Percentiles rank a stretch among this genome's conserved stretches.
These are phyloP conservation scores for Neonectria magnoliae DNA, from an alignment of 2,329 filamentous ascomycete species.

Conservation along the genomic window DNA sequence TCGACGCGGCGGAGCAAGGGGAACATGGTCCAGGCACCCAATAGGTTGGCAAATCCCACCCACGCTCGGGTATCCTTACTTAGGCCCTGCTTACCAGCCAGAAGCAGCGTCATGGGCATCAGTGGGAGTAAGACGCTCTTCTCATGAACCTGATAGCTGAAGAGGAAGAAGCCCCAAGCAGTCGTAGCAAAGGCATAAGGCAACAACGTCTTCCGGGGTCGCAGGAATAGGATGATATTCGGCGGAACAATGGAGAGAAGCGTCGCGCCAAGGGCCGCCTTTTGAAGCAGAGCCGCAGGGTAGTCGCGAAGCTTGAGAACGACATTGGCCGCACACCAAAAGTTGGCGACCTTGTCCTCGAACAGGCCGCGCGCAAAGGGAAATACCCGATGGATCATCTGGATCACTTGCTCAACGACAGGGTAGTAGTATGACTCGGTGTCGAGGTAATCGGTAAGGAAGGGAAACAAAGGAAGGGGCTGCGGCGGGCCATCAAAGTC, in stretches of 20 bases:
- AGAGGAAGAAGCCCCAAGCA: conserved; percentile 97
- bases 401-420: conserved; percentile 78
- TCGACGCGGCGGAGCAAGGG: conserved; percentile 88
- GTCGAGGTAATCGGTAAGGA: conserved; percentile 68
- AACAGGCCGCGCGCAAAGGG: conserved; percentile 96
- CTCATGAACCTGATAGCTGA: conserved; percentile 98
- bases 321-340: conserved; percentile 94
- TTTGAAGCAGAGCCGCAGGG: conserved; percentile 76
- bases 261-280: conserved; percentile 78
- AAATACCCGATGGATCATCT: conserved; percentile 92
- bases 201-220: conserved; percentile 79
- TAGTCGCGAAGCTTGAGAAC: conserved; percentile 86
- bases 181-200: conserved; percentile 84
- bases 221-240: conserved; percentile 81
- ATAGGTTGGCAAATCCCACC: conserved; percentile 94
- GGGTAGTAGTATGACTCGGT: conserved; percentile 77
- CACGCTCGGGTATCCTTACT: conserved; percentile 81
- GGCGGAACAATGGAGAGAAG: conserved; percentile 80
- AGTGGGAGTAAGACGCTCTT: conserved; percentile 95
- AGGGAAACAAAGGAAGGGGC: conserved; percentile 69
- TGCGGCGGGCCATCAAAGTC: conserved; percentile 67
- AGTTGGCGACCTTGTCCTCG: conserved; percentile 98
- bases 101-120: conserved; percentile 89
- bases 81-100: conserved; percentile 82
- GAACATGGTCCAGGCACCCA: conserved; percentile 93